phyloP scores from a whole-genome alignment of 305 asterid genomes.

The Plantago lanceolata region DNA sequence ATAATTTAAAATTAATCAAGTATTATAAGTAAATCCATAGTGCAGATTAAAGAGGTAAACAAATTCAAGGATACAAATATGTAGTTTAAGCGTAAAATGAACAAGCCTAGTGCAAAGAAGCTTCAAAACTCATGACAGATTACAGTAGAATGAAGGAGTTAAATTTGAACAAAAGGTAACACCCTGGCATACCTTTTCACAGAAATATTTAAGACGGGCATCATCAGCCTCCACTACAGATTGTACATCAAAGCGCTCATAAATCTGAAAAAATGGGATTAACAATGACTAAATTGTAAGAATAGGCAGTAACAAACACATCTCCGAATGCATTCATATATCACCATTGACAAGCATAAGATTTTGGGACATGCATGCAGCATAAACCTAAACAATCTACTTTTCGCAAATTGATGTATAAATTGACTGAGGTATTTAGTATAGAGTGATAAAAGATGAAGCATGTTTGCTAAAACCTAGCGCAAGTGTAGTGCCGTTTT shows the following conservation, averaged over 20 bases:
- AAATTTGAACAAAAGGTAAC: conserved; percentile 19
- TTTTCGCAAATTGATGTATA: not conserved
- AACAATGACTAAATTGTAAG: conserved; percentile 16
- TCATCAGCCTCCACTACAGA: conserved; percentile 66
- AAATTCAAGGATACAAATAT: not conserved
- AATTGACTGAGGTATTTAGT: too few relatives aligned
- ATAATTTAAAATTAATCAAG: too few relatives aligned
- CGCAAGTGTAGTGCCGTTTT: too few relatives aligned
- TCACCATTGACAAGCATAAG: not conserved
- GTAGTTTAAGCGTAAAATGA: not conserved
- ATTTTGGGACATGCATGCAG: not conserved
- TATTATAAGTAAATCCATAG: too few relatives aligned
- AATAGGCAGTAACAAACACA: conserved; percentile 12
- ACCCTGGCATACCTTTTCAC: conserved; percentile 53
- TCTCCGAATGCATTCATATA: not conserved
- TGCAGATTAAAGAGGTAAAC: not conserved
- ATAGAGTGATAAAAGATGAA: too few relatives aligned
- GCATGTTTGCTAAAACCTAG: too few relatives aligned
- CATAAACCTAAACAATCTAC: conserved; percentile 2
- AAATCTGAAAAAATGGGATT: conserved; percentile 45
- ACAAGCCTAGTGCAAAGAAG: conserved; percentile 8
- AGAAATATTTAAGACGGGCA: conserved; percentile 70
- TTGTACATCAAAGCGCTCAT: conserved; percentile 62
- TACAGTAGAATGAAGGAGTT: conserved; percentile 9
- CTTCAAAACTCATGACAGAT: conserved; percentile 16